Conservation (phyloP, 2,329 filamentous ascomycete species). For the Ceratocystis albifundus region DNA sequence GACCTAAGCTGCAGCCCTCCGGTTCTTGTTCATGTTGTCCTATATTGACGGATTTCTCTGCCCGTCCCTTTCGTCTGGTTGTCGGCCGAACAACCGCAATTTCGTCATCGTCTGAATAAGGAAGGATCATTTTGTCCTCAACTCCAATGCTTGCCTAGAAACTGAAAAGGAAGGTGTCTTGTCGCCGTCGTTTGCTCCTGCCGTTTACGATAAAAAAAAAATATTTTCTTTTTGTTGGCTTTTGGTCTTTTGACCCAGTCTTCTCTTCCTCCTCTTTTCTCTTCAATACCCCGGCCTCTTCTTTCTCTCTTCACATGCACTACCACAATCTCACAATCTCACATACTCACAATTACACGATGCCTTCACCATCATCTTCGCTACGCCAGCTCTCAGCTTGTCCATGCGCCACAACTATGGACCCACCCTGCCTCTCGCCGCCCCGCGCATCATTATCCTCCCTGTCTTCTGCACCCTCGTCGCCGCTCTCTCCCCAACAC, state of each 20-base stretch:
- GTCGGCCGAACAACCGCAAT: background rate
- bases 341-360: background rate
- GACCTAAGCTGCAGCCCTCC: no score
- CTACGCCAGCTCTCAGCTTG: background rate
- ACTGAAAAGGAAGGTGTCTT: background rate
- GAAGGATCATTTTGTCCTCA: background rate
- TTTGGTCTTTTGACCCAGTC: background rate
- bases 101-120: background rate
- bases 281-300: background rate
- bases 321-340: slow-evolving; percentile 11
- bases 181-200: background rate
- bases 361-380: background rate
- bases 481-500: background rate
- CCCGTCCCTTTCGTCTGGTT: background rate
- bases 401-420: background rate
- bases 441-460: background rate
- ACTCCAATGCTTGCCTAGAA: background rate
- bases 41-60: background rate
- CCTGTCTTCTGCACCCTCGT: background rate
- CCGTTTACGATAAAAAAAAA: background rate
- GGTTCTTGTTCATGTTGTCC: background rate
- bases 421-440: background rate
- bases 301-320: background rate
- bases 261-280: slow-evolving; percentile 1
- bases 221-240: background rate